Evolutionary conservation across 1,284 basidiomycete genomes (phyloP).

Genomic region (Marasmius oreades): DNA sequence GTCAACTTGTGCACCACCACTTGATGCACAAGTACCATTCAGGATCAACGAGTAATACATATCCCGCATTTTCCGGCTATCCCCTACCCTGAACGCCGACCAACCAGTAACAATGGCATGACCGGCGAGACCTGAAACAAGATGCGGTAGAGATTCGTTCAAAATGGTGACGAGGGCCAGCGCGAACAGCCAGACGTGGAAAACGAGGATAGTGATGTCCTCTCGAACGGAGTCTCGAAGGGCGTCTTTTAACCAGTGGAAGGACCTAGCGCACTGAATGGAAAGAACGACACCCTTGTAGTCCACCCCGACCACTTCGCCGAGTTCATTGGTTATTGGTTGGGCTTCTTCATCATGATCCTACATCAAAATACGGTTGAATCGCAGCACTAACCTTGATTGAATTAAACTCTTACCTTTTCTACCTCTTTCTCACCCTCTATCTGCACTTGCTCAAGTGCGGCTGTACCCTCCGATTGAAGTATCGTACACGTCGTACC

Average conservation of each 20-base stretch:
- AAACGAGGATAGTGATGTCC: constrained; percentile 37
- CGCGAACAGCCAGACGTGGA: constrained; percentile 41
- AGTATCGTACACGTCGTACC: constrained; percentile 19
- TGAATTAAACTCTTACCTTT: not conserved
- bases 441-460: not conserved
- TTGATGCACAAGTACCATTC: constrained; percentile 30
- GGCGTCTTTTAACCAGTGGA: constrained; percentile 40
- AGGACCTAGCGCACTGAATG: constrained; percentile 28
- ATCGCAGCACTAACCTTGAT: not conserved
- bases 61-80: constrained; percentile 23
- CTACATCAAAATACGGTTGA: not conserved
- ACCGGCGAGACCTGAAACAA: constrained; percentile 38
- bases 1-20: constrained; percentile 20
- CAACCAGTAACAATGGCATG: constrained; percentile 41
- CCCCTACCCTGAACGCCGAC: constrained; percentile 36
- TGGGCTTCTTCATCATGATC: not conserved
- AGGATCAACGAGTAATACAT: constrained; percentile 33
- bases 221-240: constrained; percentile 31
- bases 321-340: no score
- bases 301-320: constrained; percentile 8
- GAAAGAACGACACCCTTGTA: constrained; percentile 20
- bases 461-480: no score
- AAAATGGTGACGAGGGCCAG: constrained; percentile 39
- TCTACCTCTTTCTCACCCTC: constrained; percentile 28
- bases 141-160: constrained; percentile 47